Percentiles rank a stretch among this genome's conserved stretches.
Evolutionary conservation across 805 yeast species (phyloP).

Genomic region (Martiniozyma abietophila): DNA sequence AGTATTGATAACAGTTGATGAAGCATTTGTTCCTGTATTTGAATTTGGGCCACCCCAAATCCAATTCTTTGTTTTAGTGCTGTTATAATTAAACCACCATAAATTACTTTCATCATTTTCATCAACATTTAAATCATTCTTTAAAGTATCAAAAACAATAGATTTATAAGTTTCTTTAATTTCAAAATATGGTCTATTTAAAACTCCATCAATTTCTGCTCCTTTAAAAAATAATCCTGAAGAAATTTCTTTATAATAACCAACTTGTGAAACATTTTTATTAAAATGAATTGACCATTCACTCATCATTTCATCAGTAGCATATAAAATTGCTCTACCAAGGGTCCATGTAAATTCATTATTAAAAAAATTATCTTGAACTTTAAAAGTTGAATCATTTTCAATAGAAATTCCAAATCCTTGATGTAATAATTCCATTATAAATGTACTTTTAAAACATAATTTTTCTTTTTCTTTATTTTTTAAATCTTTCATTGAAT

Average conservation of each 20-base stretch:
- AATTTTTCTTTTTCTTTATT: constrained; percentile 29
- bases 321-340: constrained; percentile 63
- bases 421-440: constrained; percentile 45
- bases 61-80: too few species aligned
- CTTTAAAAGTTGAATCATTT: constrained; percentile 19
- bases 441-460: constrained; percentile 57
- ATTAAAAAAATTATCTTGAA: too few species aligned
- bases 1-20: too few species aligned
- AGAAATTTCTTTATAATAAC: constrained; percentile 40
- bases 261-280: constrained; percentile 22
- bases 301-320: constrained; percentile 39
- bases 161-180: constrained; percentile 14
- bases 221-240: constrained; percentile 42
- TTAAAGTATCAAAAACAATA: constrained; percentile 7
- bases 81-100: constrained; percentile 29
- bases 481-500: constrained; percentile 9
- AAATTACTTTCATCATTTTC: constrained; percentile 1
- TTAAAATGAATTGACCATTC: neutral
- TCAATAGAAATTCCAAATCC: constrained; percentile 55
- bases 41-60: too few species aligned
- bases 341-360: constrained; percentile 89
- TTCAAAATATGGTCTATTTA: constrained; percentile 35
- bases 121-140: neutral
- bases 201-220: constrained; percentile 37
- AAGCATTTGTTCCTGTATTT: neutral